Conservation (phyloP, 371 early-diverging fungal genomes). For the Mortierella sp. region DNA sequence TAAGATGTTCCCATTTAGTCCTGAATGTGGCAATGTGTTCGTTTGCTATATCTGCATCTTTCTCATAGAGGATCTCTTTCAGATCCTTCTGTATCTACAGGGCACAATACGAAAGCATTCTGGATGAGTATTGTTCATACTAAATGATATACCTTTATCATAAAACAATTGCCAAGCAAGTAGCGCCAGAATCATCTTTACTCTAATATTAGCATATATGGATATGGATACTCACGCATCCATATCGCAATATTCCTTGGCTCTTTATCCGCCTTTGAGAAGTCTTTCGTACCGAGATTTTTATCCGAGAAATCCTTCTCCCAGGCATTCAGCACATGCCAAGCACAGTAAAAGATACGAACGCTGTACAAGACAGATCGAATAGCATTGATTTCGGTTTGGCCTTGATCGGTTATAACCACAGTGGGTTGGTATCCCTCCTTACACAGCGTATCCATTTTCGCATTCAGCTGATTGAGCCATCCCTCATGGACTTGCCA, state of each 20-base stretch:
- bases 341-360: constrained; percentile 19
- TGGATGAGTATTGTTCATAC: no score
- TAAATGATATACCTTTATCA: no score
- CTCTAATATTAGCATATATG: no score
- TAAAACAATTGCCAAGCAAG: no score
- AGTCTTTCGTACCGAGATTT: background rate
- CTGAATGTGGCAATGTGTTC: background rate
- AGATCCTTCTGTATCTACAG: constrained; percentile 7
- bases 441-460: no score
- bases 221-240: background rate
- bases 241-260: constrained; percentile 5
- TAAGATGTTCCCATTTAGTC: background rate
- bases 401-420: no score
- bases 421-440: no score
- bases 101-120: background rate
- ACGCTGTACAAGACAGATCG: background rate
- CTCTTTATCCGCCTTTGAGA: background rate
- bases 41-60: background rate
- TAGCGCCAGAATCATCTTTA: no score
- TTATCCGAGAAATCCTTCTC: background rate
- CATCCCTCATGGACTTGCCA: no score
- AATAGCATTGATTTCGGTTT: background rate
- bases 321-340: constrained; percentile 15
- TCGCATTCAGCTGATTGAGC: no score
- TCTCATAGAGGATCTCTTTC: constrained; percentile 4